Conservation (phyloP, 139 green algal species). For the Klebsormidium nitens region DNA sequence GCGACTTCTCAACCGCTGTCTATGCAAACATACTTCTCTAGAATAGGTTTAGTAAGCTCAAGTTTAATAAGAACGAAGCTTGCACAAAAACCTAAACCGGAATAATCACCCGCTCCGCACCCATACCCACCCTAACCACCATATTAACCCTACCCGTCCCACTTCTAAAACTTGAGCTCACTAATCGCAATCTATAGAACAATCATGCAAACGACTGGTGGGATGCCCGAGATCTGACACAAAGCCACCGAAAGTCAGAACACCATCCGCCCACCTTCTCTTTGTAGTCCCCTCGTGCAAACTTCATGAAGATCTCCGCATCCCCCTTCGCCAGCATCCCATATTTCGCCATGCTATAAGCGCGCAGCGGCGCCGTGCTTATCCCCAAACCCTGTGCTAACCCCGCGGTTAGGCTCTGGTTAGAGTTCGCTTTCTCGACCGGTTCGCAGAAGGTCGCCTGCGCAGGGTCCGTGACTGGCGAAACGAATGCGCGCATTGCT, state of each 20-base stretch:
- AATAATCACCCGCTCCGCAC: no score
- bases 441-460: slow-evolving; percentile 44
- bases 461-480: slow-evolving; percentile 8
- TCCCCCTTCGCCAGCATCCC: slow-evolving; percentile 41
- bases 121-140: no score
- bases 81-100: no score
- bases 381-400: slow-evolving; percentile 41
- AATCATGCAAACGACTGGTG: no score
- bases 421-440: slow-evolving; percentile 43
- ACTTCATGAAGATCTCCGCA: slow-evolving; percentile 54
- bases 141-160: no score
- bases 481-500: no score
- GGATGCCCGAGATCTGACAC: neutral
- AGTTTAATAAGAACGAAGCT: no score
- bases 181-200: no score
- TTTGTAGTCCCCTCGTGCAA: slow-evolving; percentile 42
- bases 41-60: no score
- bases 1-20: no score
- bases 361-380: slow-evolving; percentile 22
- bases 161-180: no score
- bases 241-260: neutral
- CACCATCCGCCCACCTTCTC: slow-evolving; percentile 44
- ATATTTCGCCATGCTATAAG: slow-evolving; percentile 53
- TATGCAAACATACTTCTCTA: no score
- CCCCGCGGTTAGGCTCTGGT: slow-evolving; percentile 25